Evolutionary conservation across 345 rosid genomes (phyloP), one percentile per base, ranked within the genome.

Genomic region (Acer saccharum): DNA sequence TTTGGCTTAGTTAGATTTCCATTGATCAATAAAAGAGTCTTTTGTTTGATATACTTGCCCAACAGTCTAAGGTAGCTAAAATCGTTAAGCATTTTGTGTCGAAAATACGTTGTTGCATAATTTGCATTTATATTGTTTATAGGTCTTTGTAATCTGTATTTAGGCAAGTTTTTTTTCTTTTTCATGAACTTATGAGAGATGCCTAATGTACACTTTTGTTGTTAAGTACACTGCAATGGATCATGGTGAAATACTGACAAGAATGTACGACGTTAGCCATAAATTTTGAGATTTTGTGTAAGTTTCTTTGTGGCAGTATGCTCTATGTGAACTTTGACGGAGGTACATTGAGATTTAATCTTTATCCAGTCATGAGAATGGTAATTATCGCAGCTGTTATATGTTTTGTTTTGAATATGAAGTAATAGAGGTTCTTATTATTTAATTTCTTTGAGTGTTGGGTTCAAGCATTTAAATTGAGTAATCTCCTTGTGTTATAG

Each of bases 1-100:
- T 54, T 52, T 54, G n/a, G 58, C 58, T 16, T 72, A n/a, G n/a
- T 32, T 35, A 63, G 61, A 35, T 23, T 32, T 50, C 62, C 76
- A 16, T 43, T 43, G 57, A 9, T 71, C 58, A 50, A 43, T 43
- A 21, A 73, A 25, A 61, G 25, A 23, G 25, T 23, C n/a, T 16
- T 54, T 54, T 54, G 58, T 54, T 54, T 54, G 58, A 50, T 16
- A 54, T 54, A 54, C 58, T 54, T 54, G 58, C 17, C 7, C n/a
- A 14, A 54, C 58, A 54, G 58, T 44, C 16, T 0, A 2, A 41
- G 57, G 55, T 50, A 41, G 35, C 8, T 57, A 32, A 29, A 39
- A n/a, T 18, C 29, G 39, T 55, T 29, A 10, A 58, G 52, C 65
- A 20, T 57, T 35, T 58, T 72, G 32, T 58, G 13, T 1, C 41